These are phyloP conservation scores for Xylariaceae sp. DNA, from an alignment of 2,329 filamentous ascomycete genomes.

Conservation along the genomic window DNA sequence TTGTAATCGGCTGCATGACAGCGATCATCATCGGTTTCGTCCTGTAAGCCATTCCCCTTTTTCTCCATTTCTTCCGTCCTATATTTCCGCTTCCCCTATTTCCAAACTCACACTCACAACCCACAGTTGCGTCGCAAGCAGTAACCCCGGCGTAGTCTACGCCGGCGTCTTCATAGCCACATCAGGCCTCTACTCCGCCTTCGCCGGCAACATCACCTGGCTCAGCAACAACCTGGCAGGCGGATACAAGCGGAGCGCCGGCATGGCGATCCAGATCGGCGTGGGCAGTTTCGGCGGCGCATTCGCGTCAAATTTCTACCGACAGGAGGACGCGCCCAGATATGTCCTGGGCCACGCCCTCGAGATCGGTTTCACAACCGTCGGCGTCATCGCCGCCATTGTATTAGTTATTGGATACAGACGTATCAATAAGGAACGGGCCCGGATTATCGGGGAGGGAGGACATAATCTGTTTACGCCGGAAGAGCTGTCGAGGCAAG, in stretches of 20 bases:
- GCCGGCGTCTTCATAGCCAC: constrained; percentile 72
- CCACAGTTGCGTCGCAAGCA: constrained; percentile 52
- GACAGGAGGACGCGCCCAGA: constrained; percentile 43
- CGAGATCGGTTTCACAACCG: constrained; percentile 45
- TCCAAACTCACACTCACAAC: constrained; percentile 24
- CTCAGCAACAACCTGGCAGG: constrained; percentile 69
- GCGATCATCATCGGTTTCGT: constrained; percentile 54
- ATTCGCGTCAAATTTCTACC: constrained; percentile 69
- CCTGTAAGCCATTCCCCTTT: constrained; percentile 35
- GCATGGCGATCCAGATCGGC: constrained; percentile 61
- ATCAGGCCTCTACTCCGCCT: constrained; percentile 72
- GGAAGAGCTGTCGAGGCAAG: constrained; percentile 52
- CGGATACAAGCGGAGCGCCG: constrained; percentile 57
- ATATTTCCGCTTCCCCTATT: background rate
- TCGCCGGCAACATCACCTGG: constrained; percentile 76
- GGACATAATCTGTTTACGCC: constrained; percentile 37
- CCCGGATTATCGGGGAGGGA: constrained; percentile 39
- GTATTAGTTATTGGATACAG: constrained; percentile 48
- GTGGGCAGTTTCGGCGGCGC: constrained; percentile 56
- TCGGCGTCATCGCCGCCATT: constrained; percentile 41
- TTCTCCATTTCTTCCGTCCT: background rate
- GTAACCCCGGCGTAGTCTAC: constrained; percentile 59
- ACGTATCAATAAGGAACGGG: constrained; percentile 54
- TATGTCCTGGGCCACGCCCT: constrained; percentile 48
- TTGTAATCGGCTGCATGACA: constrained; percentile 49